Percentiles rank a stretch among this genome's conserved stretches.
Conservation (phyloP, 2,329 filamentous ascomycete species). For the Pseudopyrenochaeta lycopersici region DNA sequence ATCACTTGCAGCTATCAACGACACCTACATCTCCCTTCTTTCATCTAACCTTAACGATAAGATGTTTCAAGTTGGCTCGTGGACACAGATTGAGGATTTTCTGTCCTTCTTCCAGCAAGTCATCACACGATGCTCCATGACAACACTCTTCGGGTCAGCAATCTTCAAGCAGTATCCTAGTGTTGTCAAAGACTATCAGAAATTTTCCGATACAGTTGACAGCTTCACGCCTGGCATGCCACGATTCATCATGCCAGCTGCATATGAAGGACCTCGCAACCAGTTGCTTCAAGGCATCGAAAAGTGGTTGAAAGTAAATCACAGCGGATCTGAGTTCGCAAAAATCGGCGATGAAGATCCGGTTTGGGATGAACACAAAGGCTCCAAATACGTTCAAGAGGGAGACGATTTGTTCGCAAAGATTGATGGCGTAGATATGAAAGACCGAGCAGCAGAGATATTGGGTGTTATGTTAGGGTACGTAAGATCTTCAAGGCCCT, state of each 20-base stretch:
- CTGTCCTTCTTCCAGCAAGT: conserved; percentile 42
- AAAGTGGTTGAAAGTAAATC: conserved; percentile 30
- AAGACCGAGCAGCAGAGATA: conserved; percentile 27
- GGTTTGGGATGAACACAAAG: conserved; percentile 27
- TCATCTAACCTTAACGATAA: conserved; percentile 37
- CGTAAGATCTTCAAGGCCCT: background rate
- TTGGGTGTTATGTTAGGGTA: conserved; percentile 38
- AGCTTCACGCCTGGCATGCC: conserved; percentile 28
- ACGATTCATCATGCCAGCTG: conserved; percentile 18
- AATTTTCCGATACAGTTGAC: conserved; percentile 31
- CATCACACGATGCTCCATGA: conserved; percentile 32
- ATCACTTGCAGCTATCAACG: conserved; percentile 9
- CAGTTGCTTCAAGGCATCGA: conserved; percentile 28
- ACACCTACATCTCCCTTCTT: conserved; percentile 31
- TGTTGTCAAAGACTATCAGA: conserved; percentile 36
- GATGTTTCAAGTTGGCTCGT: conserved; percentile 38
- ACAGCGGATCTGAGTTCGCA: conserved; percentile 25
- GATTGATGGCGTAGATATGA: conserved; percentile 11
- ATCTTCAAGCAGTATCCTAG: conserved; percentile 36
- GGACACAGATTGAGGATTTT: conserved; percentile 42
- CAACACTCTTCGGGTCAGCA: conserved; percentile 34
- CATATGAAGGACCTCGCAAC: conserved; percentile 25
- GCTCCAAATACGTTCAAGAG: conserved; percentile 33
- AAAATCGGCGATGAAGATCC: conserved; percentile 17
- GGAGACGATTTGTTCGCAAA: conserved; percentile 20